Percentiles rank a stretch among this genome's conserved stretches.
Conservation (phyloP, 805 yeast species). For the Cyberlindnera sargentensis region DNA sequence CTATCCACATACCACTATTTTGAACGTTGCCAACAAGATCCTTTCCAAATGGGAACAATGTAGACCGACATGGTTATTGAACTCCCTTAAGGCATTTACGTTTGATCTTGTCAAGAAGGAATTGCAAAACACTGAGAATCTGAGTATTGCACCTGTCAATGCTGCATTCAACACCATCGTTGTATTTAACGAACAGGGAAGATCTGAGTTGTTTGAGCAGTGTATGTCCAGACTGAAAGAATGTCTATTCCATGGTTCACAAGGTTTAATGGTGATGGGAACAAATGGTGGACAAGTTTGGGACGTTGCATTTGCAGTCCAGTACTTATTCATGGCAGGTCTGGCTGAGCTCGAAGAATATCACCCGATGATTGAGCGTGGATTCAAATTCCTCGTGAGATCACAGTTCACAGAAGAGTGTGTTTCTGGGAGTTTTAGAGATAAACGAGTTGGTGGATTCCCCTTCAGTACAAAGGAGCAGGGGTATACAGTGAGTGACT, state of each 20-base stretch:
- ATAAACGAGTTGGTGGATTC: constrained; percentile 84
- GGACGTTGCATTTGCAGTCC: constrained; percentile 92
- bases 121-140: constrained; percentile 63
- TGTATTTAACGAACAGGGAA: constrained; percentile 64
- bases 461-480: constrained; percentile 94
- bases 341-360: constrained; percentile 64
- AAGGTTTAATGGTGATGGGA: constrained; percentile 92
- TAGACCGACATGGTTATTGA: constrained; percentile 69
- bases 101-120: constrained; percentile 70
- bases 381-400: constrained; percentile 64
- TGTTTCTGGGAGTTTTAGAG: constrained; percentile 72
- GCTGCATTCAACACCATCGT: constrained; percentile 79
- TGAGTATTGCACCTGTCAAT: constrained; percentile 92
- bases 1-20: constrained; percentile 76
- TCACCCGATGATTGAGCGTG: constrained; percentile 52
- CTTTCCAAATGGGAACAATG: constrained; percentile 62
- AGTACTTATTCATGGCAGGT: constrained; percentile 74
- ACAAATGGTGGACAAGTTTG: constrained; percentile 97
- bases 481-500: constrained; percentile 94
- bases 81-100: constrained; percentile 42
- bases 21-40: constrained; percentile 54
- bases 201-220: constrained; percentile 51
- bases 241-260: constrained; percentile 74
- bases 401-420: constrained; percentile 85
- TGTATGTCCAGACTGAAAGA: constrained; percentile 62